Evolutionary conservation across 768 basidiomycete species (phyloP), one percentile per base, ranked within the genome.

Genomic region (Lactarius hatsudake): DNA sequence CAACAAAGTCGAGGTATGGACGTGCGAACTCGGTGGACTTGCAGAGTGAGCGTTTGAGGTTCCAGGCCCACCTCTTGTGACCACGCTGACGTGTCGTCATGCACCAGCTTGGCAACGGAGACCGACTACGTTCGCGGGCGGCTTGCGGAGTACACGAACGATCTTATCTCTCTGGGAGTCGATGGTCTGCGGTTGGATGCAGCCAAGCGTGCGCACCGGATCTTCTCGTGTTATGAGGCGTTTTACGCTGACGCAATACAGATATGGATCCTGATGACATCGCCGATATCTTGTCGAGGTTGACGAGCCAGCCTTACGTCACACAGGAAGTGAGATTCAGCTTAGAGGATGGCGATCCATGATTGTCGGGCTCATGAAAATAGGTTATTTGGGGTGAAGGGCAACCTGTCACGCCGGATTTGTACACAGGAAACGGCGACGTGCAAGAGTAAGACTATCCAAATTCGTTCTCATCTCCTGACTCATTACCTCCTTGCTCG

Each of bases 171-270:
- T 0, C 79, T 90, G 12, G 88, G 87, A 1, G 81, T 84, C 0
- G 85, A 87, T 70, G 87, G 87, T 0, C 76, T 88, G 30, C 80
- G 87, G 1, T 75, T 89, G 28, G 88, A 90, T 72, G 86, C 87
- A 26, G 81, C 86, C 0, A 90, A 89, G 78, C 81, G 87, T 87
- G 70, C 66, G 80, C 56, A 7, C 38, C 12, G 2, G 5, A 36
- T 38, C 40, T 32, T 5, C 38, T 40, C 38, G 10, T 5, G 20
- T 15, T 23, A 23, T 55, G 32, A 42, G 26, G 54, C 48, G 26
- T 23, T 30, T 26, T 23, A 48, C 9, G 55, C 58, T 65, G 61
- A 53, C 59, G 32, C 26, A 36, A n/a, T 26, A 17, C 36, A 89
- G 87, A 87, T 67, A 87, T 90, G 2, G 72, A 82, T 2, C 75